These are phyloP conservation scores for Apiotrichum akiyoshidainum DNA, from an alignment of 1,284 basidiomycete genomes.

Conservation along the genomic window DNA sequence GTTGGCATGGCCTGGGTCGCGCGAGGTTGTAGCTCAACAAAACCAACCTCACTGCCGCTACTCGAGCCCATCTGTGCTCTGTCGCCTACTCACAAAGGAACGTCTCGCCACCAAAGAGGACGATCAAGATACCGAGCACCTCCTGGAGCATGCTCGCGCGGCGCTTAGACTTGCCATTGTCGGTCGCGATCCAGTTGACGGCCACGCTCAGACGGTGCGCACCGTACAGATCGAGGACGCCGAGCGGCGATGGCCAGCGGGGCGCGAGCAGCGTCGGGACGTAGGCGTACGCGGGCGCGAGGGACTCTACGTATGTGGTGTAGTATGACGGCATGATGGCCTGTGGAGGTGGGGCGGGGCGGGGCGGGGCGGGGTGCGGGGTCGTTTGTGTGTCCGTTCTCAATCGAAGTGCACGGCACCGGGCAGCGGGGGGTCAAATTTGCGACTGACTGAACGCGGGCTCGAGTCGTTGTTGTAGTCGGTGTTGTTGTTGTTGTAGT, in stretches of 20 bases:
- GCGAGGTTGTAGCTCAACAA: background rate
- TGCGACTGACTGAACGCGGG: too few species aligned
- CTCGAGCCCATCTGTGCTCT: background rate
- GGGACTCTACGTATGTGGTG: conserved; percentile 6
- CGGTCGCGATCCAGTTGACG: conserved; percentile 42
- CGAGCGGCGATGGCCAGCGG: conserved; percentile 34
- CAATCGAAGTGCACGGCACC: too few species aligned
- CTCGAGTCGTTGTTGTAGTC: too few species aligned
- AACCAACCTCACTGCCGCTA: too few species aligned
- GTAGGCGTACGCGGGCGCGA: conserved; percentile 19
- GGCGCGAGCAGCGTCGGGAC: conserved; percentile 29
- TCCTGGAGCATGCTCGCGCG: conserved; percentile 41
- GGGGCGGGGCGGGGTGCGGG: too few species aligned
- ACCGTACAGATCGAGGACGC: conserved; percentile 42
- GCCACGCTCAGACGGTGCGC: conserved; percentile 42
- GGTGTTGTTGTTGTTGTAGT: too few species aligned
- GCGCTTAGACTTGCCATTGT: conserved; percentile 9
- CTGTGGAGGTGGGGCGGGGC: too few species aligned
- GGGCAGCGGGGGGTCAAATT: too few species aligned
- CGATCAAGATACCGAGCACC: conserved; percentile 40
- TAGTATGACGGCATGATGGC: background rate
- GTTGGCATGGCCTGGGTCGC: background rate
- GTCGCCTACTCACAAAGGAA: conserved; percentile 40
- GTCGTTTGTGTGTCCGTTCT: too few species aligned
- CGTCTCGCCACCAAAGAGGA: conserved; percentile 50